A percentile compares a stretch with the other conserved stretches of the same genome.
Evolutionary conservation across 257 asterid species (phyloP).

Genomic region (Solanum virginianum): DNA sequence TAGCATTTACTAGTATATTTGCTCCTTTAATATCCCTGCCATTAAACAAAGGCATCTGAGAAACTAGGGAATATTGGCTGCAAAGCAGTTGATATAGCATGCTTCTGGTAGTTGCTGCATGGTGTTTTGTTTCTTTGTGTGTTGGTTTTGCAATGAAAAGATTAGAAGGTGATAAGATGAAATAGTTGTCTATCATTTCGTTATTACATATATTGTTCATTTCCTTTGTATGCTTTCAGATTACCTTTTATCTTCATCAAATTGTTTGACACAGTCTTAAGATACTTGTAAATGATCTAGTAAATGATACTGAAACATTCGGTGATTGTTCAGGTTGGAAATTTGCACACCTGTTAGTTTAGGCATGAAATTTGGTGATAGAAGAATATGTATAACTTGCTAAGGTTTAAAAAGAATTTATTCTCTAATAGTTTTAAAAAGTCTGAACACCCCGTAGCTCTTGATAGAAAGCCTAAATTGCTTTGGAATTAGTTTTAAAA

Average conservation of each 20-base stretch:
- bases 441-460: too few relatives aligned
- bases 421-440: too few relatives aligned
- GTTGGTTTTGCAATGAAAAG: background rate
- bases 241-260: background rate
- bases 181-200: background rate
- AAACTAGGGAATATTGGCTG: background rate
- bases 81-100: background rate
- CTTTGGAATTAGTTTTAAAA: too few relatives aligned
- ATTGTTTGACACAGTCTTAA: background rate
- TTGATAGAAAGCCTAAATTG: too few relatives aligned
- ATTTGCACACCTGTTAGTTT: too few relatives aligned
- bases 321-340: too few relatives aligned
- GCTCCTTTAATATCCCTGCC: slow-evolving; percentile 64
- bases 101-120: background rate
- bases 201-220: background rate
- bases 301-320: background rate
- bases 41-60: background rate
- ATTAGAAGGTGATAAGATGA: background rate
- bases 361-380: too few relatives aligned
- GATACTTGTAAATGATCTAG: background rate
- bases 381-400: too few relatives aligned
- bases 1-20: slow-evolving; percentile 58
- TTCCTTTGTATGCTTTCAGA: background rate
- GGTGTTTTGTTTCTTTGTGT: background rate
- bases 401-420: too few relatives aligned